A percentile compares a stretch with the other conserved stretches of the same genome.
phyloP scores from a whole-genome alignment of 1,139 yeast species.

The Magnusiomyces magnusii region DNA sequence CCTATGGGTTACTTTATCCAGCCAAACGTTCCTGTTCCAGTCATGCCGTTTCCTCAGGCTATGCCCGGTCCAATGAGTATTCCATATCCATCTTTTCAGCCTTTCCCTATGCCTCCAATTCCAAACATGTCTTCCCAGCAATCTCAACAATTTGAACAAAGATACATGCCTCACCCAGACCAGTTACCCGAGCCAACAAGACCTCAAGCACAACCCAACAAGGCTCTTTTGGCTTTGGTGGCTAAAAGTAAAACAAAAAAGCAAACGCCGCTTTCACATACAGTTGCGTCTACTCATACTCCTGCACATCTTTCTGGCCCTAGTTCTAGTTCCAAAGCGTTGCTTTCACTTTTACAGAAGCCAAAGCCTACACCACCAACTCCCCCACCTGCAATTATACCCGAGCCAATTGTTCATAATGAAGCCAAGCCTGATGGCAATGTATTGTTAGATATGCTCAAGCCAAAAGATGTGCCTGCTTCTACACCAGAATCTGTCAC shows the following conservation, averaged over 20 bases:
- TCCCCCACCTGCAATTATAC: neutral
- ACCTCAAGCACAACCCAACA: constrained; percentile 16
- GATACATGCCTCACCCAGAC: neutral
- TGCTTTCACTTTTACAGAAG: constrained; percentile 2
- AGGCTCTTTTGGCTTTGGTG: constrained; percentile 1
- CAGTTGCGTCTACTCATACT: neutral
- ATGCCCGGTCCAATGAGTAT: neutral
- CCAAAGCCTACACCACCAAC: constrained; percentile 4
- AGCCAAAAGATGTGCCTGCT: neutral
- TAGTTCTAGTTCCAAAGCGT: constrained; percentile 4
- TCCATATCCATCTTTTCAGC: neutral
- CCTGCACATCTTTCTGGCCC: neutral
- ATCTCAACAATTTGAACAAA: neutral
- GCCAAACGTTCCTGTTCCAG: constrained; percentile 17
- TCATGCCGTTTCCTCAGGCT: constrained; percentile 7
- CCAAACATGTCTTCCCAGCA: constrained; percentile 16
- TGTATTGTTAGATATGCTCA: neutral
- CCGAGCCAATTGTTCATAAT: neutral
- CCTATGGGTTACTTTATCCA: constrained; percentile 17
- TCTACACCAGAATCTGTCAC: neutral
- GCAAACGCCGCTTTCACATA: neutral
- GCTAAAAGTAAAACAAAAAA: neutral
- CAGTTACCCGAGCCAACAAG: constrained; percentile 20
- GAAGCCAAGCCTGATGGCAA: neutral
- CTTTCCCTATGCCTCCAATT: constrained; percentile 23